Evolutionary conservation across 352 stramenopile species (phyloP).

Genomic region (Phytophthora pseudosyringae): DNA sequence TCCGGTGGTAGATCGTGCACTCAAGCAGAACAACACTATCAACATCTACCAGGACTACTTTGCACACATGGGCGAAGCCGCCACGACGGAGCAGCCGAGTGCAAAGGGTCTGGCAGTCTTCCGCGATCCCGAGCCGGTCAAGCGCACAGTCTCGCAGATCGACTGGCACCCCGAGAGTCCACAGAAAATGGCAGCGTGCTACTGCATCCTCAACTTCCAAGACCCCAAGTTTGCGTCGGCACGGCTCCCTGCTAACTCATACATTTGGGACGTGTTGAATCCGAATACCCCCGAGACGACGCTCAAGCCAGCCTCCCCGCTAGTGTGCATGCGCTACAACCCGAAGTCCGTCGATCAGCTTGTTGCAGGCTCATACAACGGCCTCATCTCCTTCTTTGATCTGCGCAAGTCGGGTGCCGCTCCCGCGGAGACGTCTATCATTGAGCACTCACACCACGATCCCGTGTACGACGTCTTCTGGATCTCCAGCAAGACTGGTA

Average conservation of each 20-base stretch:
- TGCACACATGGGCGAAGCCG: constrained; percentile 89
- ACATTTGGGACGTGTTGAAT: constrained; percentile 98
- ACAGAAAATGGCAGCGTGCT: constrained; percentile 97
- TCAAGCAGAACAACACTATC: constrained; percentile 98
- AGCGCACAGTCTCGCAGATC: constrained; percentile 95
- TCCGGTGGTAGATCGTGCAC: constrained; percentile 91
- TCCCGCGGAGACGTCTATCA: constrained; percentile 92
- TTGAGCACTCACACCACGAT: constrained; percentile 98
- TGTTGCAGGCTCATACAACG: constrained; percentile 97
- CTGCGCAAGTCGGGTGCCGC: constrained; percentile 91
- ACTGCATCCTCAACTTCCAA: constrained; percentile 96
- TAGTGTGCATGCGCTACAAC: constrained; percentile 96
- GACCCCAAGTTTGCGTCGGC: constrained; percentile 91
- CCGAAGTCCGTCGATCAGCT: constrained; percentile 96
- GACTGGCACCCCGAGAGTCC: constrained; percentile 97
- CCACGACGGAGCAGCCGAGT: constrained; percentile 94
- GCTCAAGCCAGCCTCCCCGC: constrained; percentile 89
- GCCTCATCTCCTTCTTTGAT: constrained; percentile 97
- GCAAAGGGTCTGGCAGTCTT: constrained; percentile 98
- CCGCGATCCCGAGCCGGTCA: constrained; percentile 94
- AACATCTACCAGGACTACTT: constrained; percentile 99
- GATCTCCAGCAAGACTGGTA: constrained; percentile 96
- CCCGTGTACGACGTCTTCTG: constrained; percentile 97
- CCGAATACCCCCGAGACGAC: constrained; percentile 96
- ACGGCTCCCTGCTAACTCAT: constrained; percentile 86